phyloP scores from a whole-genome alignment of 805 yeast genomes.

The Brettanomyces anomalus region DNA sequence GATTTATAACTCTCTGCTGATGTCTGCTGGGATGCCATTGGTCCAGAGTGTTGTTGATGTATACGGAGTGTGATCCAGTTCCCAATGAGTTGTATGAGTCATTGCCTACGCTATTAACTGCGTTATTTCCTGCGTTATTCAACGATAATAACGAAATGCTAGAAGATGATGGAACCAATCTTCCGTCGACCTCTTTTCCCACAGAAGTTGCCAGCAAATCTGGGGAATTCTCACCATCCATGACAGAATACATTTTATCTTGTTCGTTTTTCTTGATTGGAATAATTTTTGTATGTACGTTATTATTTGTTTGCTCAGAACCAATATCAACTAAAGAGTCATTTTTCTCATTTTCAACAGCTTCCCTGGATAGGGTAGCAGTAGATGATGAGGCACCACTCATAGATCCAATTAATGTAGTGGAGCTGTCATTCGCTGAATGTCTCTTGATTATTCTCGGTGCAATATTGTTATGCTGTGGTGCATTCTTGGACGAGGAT shows the following conservation, averaged over 20 bases:
- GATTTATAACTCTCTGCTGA: slow-evolving; percentile 1
- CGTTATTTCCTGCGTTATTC: slow-evolving; percentile 9
- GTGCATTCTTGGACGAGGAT: too few species aligned
- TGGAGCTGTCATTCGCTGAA: not conserved
- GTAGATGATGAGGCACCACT: too few species aligned
- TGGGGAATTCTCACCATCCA: slow-evolving; percentile 18
- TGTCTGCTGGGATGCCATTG: slow-evolving; percentile 1
- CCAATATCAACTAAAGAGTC: too few species aligned
- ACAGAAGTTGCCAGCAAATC: slow-evolving; percentile 27
- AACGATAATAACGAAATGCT: slow-evolving; percentile 27
- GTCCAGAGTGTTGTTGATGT: not conserved
- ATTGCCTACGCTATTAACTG: slow-evolving; percentile 3
- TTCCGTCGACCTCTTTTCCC: slow-evolving; percentile 24
- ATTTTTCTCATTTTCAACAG: too few species aligned
- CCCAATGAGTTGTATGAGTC: not conserved
- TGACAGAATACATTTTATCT: not conserved
- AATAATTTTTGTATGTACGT: too few species aligned
- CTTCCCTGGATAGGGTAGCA: too few species aligned
- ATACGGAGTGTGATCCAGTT: not conserved
- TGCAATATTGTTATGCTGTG: too few species aligned
- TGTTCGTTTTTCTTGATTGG: too few species aligned
- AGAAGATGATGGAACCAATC: slow-evolving; percentile 27
- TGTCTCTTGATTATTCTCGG: too few species aligned
- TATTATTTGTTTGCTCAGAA: too few species aligned
- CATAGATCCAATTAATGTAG: not conserved